Evolutionary conservation across 352 stramenopile genomes (phyloP), one percentile per base, ranked within the genome.

Genomic region (Phytophthora citricola): DNA sequence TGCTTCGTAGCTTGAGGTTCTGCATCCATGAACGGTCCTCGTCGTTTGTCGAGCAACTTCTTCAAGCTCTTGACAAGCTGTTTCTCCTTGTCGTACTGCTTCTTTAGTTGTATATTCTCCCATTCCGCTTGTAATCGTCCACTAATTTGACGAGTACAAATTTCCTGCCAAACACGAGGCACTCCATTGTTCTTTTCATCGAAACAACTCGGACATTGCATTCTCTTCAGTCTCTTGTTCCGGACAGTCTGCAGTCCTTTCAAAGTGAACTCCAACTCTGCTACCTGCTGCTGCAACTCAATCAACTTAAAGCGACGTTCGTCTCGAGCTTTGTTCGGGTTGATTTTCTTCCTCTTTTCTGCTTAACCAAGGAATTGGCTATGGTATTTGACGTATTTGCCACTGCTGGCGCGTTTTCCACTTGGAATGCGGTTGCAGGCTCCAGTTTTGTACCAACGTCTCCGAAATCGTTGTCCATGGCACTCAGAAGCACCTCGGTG

Each of bases 101-200:
- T 47, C 48, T 78, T 78, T 22, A 81, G 58, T 3, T 46, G 57
- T 4, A 58, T 12, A 46, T 81, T 81, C 34, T 78, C 73, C 8
- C 36, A 22, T 22, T 81, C 60, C 4, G 65, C 52, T 20, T 69
- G 50, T 26, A 66, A 11, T 10, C 64, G 50, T 1, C 52, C 58
- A 5, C 26, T n/a, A 5, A 66, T 14, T 34, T 81, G 69, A 5
- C 47, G 46, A 2, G 39, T 27, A 38, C 65, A 73, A 22, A 76
- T 56, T 10, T 70, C 59, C 15, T 76, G 44, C 73, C 73, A 81
- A 34, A 73, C 46, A 17, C 14, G 51, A 0, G 62, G 58, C 31
- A 75, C 29, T 53, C 29, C 52, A 49, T 2, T 32, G 38, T 38
- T 8, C 2, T 55, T 14, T 43, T 65, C 26, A 11, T 12, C 9